Evolutionary conservation across 305 asterid genomes (phyloP), one percentile per base, ranked within the genome.

Genomic region (Fraxinus nigra): DNA sequence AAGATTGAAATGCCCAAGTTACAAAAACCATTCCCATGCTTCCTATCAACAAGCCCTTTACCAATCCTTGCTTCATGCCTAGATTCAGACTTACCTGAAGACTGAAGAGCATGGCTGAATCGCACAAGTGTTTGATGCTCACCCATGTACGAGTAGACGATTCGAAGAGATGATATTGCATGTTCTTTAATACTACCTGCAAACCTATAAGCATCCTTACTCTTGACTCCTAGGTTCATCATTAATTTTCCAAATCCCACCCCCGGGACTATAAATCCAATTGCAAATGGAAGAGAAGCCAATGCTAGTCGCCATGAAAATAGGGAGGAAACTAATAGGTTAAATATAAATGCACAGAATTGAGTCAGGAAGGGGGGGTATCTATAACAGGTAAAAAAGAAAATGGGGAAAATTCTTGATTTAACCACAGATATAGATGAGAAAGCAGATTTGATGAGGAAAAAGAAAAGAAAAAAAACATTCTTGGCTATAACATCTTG

Each of bases 401-500:
- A 56, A 38, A 32, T 0, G 3, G 0, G 46, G 30, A 0, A 30
- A 18, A 18, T 14, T 22, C 13, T 3, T 4, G 18, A 20, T 10
- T 24, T 37, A 7, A 8, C 9, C 24, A 35, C 0, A 54, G 26
- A 56, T 76, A 34, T 7, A 73, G 4, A 30, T n/a, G 40, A 76
- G 13, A 65, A 46, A 34, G 69, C 22, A n/a, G 13, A 7, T 7
- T n/a, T n/a, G 51, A 32, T 22, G 22, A 30, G 14, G 7, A 46
- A 76, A 16, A 40, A 63, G 28, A 26, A 74, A 74, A 5, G 63
- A 24, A 51, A 18, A 22, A 61, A 30, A 54, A 93, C 98, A 95
- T 94, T 92, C 81, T 94, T 97, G 2, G 96, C 92, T 38, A 94
- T 89, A 85, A 88, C 96, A 80, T 76, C 97, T 84, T 94, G 98